Base-by-base conservation (phyloP, 2,329 filamentous ascomycete genomes). In the Verticillium nonalfalfae region DNA sequence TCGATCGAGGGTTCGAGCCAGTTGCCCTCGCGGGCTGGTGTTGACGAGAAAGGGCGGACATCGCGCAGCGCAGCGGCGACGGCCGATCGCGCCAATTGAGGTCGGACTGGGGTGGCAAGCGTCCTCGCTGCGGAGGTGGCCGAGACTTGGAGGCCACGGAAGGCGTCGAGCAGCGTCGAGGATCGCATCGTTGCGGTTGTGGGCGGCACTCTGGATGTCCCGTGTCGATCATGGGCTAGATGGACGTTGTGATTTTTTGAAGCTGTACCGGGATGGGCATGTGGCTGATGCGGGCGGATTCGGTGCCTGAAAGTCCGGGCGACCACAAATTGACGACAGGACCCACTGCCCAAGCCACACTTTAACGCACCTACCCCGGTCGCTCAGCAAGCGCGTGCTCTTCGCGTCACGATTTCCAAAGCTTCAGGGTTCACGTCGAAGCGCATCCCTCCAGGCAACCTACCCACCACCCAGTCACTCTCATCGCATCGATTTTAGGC, bases 1-100 rank as follows among this genome's bases (percentile, higher is more conserved):
- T 88, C 76, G 65, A 86, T 78, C 69, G 86, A 89, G 38, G 94
- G 94, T 62, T 90, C 85, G 57, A 98, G 89, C 93, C 93, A 98
- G 72, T 85, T 90, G 67, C 85, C 85, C 73, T 81, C 65, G 72
- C 78, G 71, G 66, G 78, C 66, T 70, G 82, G 63, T 15, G 90
- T 90, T 36, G 88, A 90, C 45, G 91, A 91, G 77, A 97, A 96
- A 64, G 84, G 78, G 72, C 90, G 85, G 67, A 74, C 75, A 79
- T 81, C 76, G 69, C 79, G 75, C 65, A 78, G 71, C 69, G 72
- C 70, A 62, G 71, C 67, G 57, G 71, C 66, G 71, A 69, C 65
- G 63, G 73, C 62, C 63, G 66, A 60, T 60, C 66, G 67, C 57
- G 68, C 34, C 65, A 54, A 64, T 62, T 71, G 71, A 62, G 66